Evolutionary conservation across 345 rosid species (phyloP).

Genomic region (Carallia pectinifolia): DNA sequence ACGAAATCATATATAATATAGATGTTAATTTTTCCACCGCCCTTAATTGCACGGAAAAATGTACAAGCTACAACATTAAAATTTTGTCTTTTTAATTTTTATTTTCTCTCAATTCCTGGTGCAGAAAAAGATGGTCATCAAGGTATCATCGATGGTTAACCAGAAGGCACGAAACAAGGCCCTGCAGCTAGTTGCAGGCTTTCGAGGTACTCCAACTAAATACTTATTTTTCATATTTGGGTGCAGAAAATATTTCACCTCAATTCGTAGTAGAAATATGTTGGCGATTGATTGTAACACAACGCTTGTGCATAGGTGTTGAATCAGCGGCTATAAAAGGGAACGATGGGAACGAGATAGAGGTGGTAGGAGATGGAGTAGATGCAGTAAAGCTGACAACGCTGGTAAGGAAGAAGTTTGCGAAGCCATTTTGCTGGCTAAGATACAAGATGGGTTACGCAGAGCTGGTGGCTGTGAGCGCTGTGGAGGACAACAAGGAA

Average conservation of each 20-base stretch:
- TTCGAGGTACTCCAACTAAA: constrained; percentile 10
- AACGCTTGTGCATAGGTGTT: constrained; percentile 9
- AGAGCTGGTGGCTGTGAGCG: constrained; percentile 9
- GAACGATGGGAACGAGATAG: constrained; percentile 15
- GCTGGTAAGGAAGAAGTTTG: constrained; percentile 5
- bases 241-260: too few species aligned
- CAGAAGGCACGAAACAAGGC: constrained; percentile 24
- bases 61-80: too few species aligned
- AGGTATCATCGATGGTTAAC: constrained; percentile 19
- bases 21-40: too few species aligned
- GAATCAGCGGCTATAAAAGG: not conserved
- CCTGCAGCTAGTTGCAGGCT: constrained; percentile 17
- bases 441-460: not conserved
- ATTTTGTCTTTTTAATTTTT: too few species aligned
- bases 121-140: constrained; percentile 34
- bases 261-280: too few species aligned
- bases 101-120: too few species aligned
- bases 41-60: too few species aligned
- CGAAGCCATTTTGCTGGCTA: not conserved
- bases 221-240: too few species aligned
- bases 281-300: too few species aligned
- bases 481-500: not conserved
- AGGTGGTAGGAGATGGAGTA: constrained; percentile 10
- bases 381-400: constrained; percentile 2
- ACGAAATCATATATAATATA: too few species aligned